Percentiles rank a stretch among this genome's conserved stretches.
Evolutionary conservation across 2,329 filamentous ascomycete species (phyloP).

Genomic region (Zopfia rhizophila): DNA sequence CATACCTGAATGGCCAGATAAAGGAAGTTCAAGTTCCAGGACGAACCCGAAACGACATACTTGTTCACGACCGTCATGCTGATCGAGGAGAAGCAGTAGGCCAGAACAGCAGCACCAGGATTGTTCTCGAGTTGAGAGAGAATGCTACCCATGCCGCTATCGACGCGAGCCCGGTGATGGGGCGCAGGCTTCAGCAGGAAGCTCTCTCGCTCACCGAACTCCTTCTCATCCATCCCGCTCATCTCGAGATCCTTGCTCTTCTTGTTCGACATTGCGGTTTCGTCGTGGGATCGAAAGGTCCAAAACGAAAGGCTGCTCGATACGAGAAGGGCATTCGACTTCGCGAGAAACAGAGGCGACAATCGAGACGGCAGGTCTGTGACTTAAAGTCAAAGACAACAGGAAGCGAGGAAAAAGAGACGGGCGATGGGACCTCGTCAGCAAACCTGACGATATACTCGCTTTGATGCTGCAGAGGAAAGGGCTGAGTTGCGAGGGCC

Average conservation of each 20-base stretch:
- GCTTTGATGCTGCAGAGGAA: too few species aligned
- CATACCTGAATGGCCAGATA: slow-evolving; percentile 86
- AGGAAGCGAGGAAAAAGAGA: too few species aligned
- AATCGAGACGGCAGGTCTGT: too few species aligned
- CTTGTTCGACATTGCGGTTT: too few species aligned
- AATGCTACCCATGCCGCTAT: slow-evolving; percentile 10
- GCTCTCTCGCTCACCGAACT: slow-evolving; percentile 10
- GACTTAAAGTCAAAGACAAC: too few species aligned
- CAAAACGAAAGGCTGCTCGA: too few species aligned
- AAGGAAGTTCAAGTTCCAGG: slow-evolving; percentile 95
- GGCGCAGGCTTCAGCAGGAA: slow-evolving; percentile 11
- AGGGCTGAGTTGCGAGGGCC: too few species aligned
- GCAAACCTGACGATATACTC: too few species aligned
- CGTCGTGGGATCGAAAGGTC: too few species aligned
- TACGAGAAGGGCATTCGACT: too few species aligned
- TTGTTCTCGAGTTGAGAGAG: slow-evolving; percentile 63
- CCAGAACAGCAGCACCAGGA: slow-evolving; percentile 78
- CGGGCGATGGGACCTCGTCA: too few species aligned
- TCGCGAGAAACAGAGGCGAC: too few species aligned
- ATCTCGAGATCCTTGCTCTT: slow-evolving; percentile 7
- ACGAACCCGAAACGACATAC: slow-evolving; percentile 86
- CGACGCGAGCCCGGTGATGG: slow-evolving; percentile 4
- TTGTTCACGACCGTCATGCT: slow-evolving; percentile 98
- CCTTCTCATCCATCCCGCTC: slow-evolving; percentile 3
- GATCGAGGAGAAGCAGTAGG: slow-evolving; percentile 91